A percentile compares a stretch with the other conserved stretches of the same genome.
Evolutionary conservation across 1,284 basidiomycete species (phyloP).

Genomic region (Malassezia brasiliensis): DNA sequence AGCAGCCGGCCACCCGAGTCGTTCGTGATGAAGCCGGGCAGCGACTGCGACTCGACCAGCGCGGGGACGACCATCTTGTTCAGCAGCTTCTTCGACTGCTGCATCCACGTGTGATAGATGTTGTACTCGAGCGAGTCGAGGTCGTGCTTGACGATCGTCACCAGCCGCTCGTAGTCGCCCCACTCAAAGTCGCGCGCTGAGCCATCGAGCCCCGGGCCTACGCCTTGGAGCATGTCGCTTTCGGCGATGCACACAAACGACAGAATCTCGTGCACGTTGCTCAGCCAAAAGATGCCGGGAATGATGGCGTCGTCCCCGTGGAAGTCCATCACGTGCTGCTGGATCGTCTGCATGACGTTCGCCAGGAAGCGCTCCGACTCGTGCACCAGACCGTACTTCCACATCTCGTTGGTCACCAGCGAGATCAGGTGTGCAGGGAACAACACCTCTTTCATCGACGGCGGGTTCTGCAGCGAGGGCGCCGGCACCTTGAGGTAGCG

Average conservation of each 20-base stretch:
- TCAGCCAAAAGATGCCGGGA: slow-evolving; percentile 97
- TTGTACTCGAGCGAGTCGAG: slow-evolving; percentile 97
- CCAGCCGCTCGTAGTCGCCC: slow-evolving; percentile 90
- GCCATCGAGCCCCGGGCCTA: slow-evolving; percentile 82
- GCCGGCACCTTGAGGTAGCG: slow-evolving; percentile 85
- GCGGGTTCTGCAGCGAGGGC: slow-evolving; percentile 79
- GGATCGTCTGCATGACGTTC: slow-evolving; percentile 96
- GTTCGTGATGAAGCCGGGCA: slow-evolving; percentile 93
- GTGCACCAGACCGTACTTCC: slow-evolving; percentile 94
- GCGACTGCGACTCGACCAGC: slow-evolving; percentile 88
- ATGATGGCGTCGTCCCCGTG: slow-evolving; percentile 86
- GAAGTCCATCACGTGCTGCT: slow-evolving; percentile 90
- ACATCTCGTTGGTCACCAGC: slow-evolving; percentile 98
- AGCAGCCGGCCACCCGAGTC: slow-evolving; percentile 87
- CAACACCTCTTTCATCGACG: slow-evolving; percentile 89
- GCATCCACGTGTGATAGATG: slow-evolving; percentile 99
- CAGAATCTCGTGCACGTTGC: slow-evolving; percentile 98
- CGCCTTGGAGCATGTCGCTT: slow-evolving; percentile 93
- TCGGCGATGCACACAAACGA: slow-evolving; percentile 98
- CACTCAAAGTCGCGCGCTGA: slow-evolving; percentile 86
- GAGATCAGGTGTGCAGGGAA: slow-evolving; percentile 99
- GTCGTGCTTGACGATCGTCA: slow-evolving; percentile 96
- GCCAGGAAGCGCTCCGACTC: slow-evolving; percentile 97
- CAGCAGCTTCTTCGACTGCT: slow-evolving; percentile 92
- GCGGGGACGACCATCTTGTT: slow-evolving; percentile 98